phyloP scores from a whole-genome alignment of 2,329 filamentous ascomycete species.

The Fonsecaea multimorphosa region DNA sequence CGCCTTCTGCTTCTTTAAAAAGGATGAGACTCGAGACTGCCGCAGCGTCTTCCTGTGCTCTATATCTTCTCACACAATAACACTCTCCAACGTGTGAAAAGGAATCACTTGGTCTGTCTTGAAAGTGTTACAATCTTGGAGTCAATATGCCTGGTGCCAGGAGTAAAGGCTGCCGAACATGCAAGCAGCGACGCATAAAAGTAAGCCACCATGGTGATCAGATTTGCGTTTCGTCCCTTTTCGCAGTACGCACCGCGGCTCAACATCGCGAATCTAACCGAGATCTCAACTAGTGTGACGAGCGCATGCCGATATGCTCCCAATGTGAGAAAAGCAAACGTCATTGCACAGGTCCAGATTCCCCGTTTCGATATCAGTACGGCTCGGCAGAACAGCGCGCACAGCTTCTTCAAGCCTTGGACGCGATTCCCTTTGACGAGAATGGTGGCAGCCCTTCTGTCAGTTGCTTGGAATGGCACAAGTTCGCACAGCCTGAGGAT shows the following conservation, averaged over 20 bases:
- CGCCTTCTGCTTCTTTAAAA: neutral
- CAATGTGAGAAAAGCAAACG: constrained; percentile 25
- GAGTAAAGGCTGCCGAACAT: constrained; percentile 11
- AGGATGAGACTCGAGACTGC: neutral
- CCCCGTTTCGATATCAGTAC: constrained; percentile 22
- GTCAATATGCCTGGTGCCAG: constrained; percentile 12
- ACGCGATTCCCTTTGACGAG: constrained; percentile 1
- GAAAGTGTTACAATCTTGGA: neutral
- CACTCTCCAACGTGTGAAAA: neutral
- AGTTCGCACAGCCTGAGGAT: neutral
- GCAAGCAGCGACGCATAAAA: constrained; percentile 23
- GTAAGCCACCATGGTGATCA: constrained; percentile 9
- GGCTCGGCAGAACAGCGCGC: constrained; percentile 14
- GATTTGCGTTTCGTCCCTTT: neutral
- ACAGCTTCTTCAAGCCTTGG: constrained; percentile 16
- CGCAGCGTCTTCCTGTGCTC: neutral
- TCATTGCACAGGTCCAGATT: constrained; percentile 22
- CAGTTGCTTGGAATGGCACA: neutral
- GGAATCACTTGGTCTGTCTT: neutral
- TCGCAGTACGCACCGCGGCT: neutral
- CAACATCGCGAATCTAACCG: constrained; percentile 18
- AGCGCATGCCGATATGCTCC: constrained; percentile 15
- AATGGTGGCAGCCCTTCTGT: neutral
- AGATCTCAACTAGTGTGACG: constrained; percentile 16
- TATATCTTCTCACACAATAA: neutral